Conservation (phyloP, 2,329 filamentous ascomycete species). For the Byssoonygena ceratinophila region DNA sequence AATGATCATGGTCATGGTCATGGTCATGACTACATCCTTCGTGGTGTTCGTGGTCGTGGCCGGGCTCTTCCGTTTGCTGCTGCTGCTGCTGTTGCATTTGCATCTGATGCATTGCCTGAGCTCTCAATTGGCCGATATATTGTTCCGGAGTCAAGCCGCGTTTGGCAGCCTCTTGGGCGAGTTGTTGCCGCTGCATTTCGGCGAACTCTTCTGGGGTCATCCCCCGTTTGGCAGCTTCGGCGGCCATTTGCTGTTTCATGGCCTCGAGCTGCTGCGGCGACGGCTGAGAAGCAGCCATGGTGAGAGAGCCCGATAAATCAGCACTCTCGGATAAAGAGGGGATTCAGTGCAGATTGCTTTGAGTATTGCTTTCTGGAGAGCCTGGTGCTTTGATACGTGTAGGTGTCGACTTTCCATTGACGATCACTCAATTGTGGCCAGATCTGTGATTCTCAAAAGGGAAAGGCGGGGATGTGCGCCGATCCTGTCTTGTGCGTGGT, state of each 20-base stretch:
- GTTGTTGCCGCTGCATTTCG: slow-evolving; percentile 44
- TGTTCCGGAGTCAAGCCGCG: slow-evolving; percentile 43
- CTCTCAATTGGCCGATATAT: slow-evolving; percentile 35
- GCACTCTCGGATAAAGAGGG: background rate
- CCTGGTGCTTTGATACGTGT: background rate
- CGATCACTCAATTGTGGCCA: slow-evolving; percentile 11
- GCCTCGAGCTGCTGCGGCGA: slow-evolving; percentile 73
- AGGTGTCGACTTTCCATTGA: background rate
- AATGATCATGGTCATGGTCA: slow-evolving; percentile 21
- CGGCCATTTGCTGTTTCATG: slow-evolving; percentile 72
- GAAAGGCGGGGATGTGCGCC: slow-evolving; percentile 9
- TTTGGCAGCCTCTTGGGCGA: slow-evolving; percentile 42
- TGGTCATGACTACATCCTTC: slow-evolving; percentile 18
- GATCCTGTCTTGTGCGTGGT: slow-evolving; percentile 1
- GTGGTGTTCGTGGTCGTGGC: slow-evolving; percentile 18
- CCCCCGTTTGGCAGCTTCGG: slow-evolving; percentile 73
- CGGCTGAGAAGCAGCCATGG: slow-evolving; percentile 40
- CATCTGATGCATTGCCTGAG: slow-evolving; percentile 26
- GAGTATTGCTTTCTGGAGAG: background rate
- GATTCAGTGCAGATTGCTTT: background rate
- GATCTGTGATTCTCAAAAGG: slow-evolving; percentile 12
- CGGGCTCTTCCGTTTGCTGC: too few species aligned
- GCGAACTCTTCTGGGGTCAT: slow-evolving; percentile 79
- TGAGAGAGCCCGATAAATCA: background rate
- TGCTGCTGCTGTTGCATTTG: slow-evolving; percentile 31